Base-by-base conservation (phyloP, 2,329 filamentous ascomycete genomes). In the Phialophora expanda region DNA sequence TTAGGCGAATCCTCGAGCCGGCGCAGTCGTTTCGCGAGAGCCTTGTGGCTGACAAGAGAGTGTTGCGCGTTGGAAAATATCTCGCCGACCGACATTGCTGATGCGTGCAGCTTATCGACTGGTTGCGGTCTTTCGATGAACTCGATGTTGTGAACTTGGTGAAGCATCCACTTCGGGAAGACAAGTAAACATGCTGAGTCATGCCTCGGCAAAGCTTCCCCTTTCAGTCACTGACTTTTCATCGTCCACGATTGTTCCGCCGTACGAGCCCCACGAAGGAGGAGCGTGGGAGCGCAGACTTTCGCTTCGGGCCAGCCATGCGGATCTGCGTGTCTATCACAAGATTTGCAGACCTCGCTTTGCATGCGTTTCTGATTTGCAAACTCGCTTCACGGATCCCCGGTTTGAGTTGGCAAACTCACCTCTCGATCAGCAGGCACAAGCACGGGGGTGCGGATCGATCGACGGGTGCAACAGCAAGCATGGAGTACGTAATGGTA, bases 21-120 rank as follows among this genome's bases (percentile, higher is more conserved):
- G 69, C 94, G 88, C 67, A 99, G 81, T 57, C 89, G 93, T 66
- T 97, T 90, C 3, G 90, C 90, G 0, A 97, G 85, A 76, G 98
- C 98, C 66, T 94, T 85, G 76, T 99, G 95, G 1, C 91, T 91
- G 1, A 93, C 92, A 0, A 91, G 96, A 1, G 91, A 96, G 73
- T 90, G 89, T 78, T 99, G 95, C 38, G 94, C 93, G 77, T 93
- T 90, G 70, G 85, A 85, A 75, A 93, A 93, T 30, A 73, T 65
- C 20, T 71, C 70, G 11, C 62, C 68, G 7, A 73, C 62, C 0
- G 71, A 71, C 71, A 73, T 73, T 38, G 44, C 66, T 46, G 32
- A 17, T 14, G 28, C 28, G 11, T 32, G 6, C 24, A 17, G 24
- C 17, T 24, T 12, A 14, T 17, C 4, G 17, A 17, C 28, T 20